Evolutionary conservation across 768 basidiomycete species (phyloP).

Genomic region (Wakefieldia striispora): DNA sequence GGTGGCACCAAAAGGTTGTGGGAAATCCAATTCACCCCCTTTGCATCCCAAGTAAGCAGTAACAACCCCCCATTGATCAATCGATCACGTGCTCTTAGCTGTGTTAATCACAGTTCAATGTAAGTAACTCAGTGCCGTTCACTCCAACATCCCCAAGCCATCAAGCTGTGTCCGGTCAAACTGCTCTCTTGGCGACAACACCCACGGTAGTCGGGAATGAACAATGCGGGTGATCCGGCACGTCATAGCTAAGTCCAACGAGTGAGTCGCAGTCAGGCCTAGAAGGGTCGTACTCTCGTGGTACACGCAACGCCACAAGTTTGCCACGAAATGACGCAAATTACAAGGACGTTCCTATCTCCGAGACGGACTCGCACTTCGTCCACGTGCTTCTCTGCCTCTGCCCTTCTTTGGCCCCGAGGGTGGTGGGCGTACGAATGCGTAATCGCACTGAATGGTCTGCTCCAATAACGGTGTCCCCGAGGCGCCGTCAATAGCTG

Average conservation of each 20-base stretch:
- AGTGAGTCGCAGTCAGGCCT: conserved; percentile 4
- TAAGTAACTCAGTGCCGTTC: background rate
- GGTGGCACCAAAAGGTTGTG: conserved; percentile 20
- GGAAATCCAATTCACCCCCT: conserved; percentile 12
- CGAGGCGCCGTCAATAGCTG: conserved; percentile 87
- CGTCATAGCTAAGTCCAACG: background rate
- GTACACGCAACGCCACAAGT: background rate
- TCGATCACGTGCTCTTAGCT: no score
- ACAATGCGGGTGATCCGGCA: background rate
- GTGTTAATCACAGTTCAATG: background rate
- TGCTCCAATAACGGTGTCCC: conserved; percentile 86
- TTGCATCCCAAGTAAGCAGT: conserved; percentile 2
- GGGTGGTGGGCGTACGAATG: conserved; percentile 84
- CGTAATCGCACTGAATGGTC: conserved; percentile 84
- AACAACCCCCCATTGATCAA: no score
- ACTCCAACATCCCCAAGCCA: background rate
- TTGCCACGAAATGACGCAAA: conserved; percentile 1
- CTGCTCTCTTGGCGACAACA: conserved; percentile 12
- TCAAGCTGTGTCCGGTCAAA: background rate
- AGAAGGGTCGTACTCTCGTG: background rate
- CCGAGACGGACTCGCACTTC: conserved; percentile 78
- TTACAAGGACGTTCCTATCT: conserved; percentile 36
- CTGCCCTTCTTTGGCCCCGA: conserved; percentile 78
- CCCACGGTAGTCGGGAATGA: conserved; percentile 12
- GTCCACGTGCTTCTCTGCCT: conserved; percentile 55